Evolutionary conservation across 768 basidiomycete genomes (phyloP).

Genomic region (Peribolospora baueri): DNA sequence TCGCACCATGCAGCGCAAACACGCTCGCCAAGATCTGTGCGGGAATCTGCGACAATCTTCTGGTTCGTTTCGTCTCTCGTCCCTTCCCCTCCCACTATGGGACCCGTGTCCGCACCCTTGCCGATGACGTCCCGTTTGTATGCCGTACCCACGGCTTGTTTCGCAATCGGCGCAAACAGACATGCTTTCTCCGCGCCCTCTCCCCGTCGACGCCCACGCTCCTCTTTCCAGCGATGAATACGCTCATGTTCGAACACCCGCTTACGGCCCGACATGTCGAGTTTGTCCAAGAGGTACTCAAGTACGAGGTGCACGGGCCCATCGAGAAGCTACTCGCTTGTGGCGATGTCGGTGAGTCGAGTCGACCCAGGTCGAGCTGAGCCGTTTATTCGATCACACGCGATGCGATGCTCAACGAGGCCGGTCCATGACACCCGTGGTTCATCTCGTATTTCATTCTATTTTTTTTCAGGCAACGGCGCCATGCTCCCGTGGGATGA

Average conservation of each 20-base stretch:
- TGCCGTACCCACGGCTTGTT: slow-evolving; percentile 26
- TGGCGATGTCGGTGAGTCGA: slow-evolving; percentile 57
- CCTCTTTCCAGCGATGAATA: slow-evolving; percentile 96
- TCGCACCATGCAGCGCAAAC: slow-evolving; percentile 93
- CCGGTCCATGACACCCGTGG: not conserved
- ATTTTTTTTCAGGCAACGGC: slow-evolving; percentile 36
- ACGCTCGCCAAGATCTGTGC: slow-evolving; percentile 77
- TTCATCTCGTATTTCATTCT: not conserved
- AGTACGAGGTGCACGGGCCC: slow-evolving; percentile 62
- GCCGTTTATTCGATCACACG: not conserved
- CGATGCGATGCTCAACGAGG: not conserved
- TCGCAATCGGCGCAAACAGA: slow-evolving; percentile 12
- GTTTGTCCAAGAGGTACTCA: slow-evolving; percentile 44
- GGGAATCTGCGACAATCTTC: slow-evolving; percentile 73
- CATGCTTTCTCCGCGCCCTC: slow-evolving; percentile 52
- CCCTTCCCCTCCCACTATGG: not conserved
- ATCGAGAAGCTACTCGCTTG: slow-evolving; percentile 73
- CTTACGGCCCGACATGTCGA: slow-evolving; percentile 64
- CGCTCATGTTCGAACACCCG: slow-evolving; percentile 87
- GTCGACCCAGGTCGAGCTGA: not conserved
- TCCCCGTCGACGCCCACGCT: slow-evolving; percentile 64
- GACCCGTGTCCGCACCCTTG: not conserved
- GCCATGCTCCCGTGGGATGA: slow-evolving; percentile 96
- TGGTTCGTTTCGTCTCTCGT: slow-evolving; percentile 25
- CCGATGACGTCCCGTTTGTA: not conserved